Base-by-base conservation (phyloP, 192 early-diverging fungal genomes). In the Podila verticillata region DNA sequence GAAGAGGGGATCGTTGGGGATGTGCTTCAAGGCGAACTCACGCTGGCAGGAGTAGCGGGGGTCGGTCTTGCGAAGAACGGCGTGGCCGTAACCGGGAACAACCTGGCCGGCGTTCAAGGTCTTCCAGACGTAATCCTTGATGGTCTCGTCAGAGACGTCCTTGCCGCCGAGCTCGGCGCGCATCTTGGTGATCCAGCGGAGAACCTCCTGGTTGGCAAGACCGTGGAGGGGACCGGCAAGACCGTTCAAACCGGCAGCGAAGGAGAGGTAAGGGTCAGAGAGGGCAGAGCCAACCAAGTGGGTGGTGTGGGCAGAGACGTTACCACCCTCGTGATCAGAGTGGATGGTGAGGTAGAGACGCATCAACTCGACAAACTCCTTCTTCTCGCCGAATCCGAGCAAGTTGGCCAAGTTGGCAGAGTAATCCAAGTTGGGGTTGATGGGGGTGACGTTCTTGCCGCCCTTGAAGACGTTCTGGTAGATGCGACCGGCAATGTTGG, bases 311-410 rank as follows among this genome's bases (percentile, higher is more conserved):
- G 97, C 97, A 70, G 93, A 95, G 87, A 97, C 97, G 84, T 98
- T 98, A 82, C 97, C 97, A 82, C 97, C 97, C 89, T 99, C 97
- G 91, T 99, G 97, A 89, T 97, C 97, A 71, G 96, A 97, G 93
- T 99, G 97, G 86, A 99, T 97, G 81, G 94, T 95, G 81, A 99
- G 86, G 91, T 97, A 97, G 75, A 99, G 87, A 69, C 96, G 94
- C 93, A 99, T 95, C 74, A 99, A 92, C 81, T 99, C 96, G 65
- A 95, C 87, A 85, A 98, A 99, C 68, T 92, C 89, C 82, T 90
- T 86, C 85, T 90, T 93, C 66, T 94, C 90, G 57, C 86, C 87
- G 87, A 89, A 99, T 69, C 96, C 97, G n/a, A 99, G 89, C 51
- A 97, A 87, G 77, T 91, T 89, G 83, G 97, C 90, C 82, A 96